Percentiles rank a stretch among this genome's conserved stretches.
Conservation (phyloP, 768 basidiomycete genomes). For the Mycena latifolia region DNA sequence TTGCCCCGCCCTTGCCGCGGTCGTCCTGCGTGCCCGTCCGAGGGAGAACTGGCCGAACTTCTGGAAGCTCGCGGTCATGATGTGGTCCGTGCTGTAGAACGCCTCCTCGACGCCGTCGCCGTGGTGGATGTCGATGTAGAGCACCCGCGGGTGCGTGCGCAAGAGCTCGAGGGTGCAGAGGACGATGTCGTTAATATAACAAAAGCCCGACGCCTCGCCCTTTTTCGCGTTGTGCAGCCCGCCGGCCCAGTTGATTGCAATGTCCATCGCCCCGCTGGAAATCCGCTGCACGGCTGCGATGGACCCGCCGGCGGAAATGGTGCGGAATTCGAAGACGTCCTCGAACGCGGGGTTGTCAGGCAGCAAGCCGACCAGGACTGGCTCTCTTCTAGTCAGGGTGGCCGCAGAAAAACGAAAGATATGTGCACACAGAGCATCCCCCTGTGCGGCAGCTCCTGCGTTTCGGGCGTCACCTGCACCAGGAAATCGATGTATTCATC, state of each 20-base stretch:
- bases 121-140: conserved; percentile 99
- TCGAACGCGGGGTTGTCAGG: conserved; percentile 95
- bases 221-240: conserved; percentile 99
- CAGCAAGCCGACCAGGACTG: conserved; percentile 75
- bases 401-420: neutral
- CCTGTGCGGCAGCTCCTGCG: conserved; percentile 85
- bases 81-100: conserved; percentile 96
- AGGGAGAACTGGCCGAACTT: conserved; percentile 98
- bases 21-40: conserved; percentile 88
- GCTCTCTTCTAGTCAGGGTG: conserved; percentile 50
- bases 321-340: conserved; percentile 96
- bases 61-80: conserved; percentile 97
- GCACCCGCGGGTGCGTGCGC: conserved; percentile 84
- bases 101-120: conserved; percentile 99
- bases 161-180: conserved; percentile 94
- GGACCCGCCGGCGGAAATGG: conserved; percentile 96
- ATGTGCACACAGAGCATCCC: conserved; percentile 82
- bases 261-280: conserved; percentile 86
- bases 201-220: conserved; percentile 98
- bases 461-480: conserved; percentile 90
- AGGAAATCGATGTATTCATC: conserved; percentile 98
- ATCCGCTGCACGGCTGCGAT: conserved; percentile 90
- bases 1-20: conserved; percentile 86
- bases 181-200: conserved; percentile 99
- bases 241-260: conserved; percentile 97